Conservation (phyloP, 2,329 filamentous ascomycete genomes). For the Hypoxylon sp. region DNA sequence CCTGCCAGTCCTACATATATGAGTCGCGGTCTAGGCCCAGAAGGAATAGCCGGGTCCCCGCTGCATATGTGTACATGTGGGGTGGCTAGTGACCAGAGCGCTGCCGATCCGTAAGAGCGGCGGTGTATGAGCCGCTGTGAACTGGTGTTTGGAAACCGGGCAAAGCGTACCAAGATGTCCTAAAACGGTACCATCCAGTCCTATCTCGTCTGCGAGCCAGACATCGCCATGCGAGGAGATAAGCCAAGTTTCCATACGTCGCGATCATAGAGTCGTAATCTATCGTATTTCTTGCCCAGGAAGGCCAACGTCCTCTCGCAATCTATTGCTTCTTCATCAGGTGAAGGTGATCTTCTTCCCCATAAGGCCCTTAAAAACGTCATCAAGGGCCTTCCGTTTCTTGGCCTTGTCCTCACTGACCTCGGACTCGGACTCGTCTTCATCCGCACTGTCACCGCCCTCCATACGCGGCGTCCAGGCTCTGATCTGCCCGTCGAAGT, state of each 20-base stretch:
- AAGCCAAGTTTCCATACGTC: not conserved
- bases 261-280: not conserved
- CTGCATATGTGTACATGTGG: not conserved
- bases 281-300: not conserved
- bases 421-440: constrained; percentile 50
- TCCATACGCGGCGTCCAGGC: constrained; percentile 73
- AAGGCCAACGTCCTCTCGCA: not conserved
- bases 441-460: constrained; percentile 59
- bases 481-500: constrained; percentile 83
- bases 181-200: not conserved
- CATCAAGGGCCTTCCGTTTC: constrained; percentile 81
- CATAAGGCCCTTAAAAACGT: constrained; percentile 81
- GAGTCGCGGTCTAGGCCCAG: not conserved
- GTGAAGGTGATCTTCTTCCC: constrained; percentile 72
- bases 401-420: constrained; percentile 61
- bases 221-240: constrained; percentile 6
- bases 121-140: not conserved
- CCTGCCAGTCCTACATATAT: not conserved
- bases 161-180: not conserved
- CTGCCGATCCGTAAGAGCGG: constrained; percentile 2
- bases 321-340: constrained; percentile 9
- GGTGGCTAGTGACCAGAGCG: not conserved
- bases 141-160: not conserved
- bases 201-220: constrained; percentile 12
- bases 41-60: not conserved